Evolutionary conservation across 257 asterid genomes (phyloP).

Genomic region (Sherardia arvensis): DNA sequence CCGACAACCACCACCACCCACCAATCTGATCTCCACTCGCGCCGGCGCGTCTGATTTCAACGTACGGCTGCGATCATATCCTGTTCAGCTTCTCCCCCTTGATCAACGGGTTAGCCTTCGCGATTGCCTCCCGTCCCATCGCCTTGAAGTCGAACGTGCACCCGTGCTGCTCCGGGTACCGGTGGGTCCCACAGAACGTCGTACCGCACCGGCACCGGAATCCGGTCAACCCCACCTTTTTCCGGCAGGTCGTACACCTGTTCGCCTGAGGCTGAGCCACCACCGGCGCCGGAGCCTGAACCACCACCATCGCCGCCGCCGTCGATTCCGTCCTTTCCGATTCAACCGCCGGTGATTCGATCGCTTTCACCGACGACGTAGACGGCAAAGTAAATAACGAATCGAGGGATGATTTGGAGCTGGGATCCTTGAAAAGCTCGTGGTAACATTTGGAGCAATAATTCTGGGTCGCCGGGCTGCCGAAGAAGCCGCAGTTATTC

Average conservation of each 20-base stretch:
- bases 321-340: too few species aligned
- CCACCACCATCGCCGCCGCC: constrained; percentile 12
- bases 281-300: constrained; percentile 5
- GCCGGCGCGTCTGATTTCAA: neutral
- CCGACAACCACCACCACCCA: neutral
- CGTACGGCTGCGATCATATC: constrained; percentile 40
- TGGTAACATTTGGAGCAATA: constrained; percentile 68
- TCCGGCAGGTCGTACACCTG: constrained; percentile 62
- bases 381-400: constrained; percentile 17
- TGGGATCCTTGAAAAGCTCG: constrained; percentile 27
- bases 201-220: constrained; percentile 77
- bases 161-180: constrained; percentile 85
- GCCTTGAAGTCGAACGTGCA: constrained; percentile 72
- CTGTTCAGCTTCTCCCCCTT: constrained; percentile 52
- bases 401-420: constrained; percentile 24
- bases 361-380: constrained; percentile 14
- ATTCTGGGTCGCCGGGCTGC: constrained; percentile 70
- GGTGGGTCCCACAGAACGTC: constrained; percentile 76
- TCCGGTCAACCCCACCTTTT: constrained; percentile 76
- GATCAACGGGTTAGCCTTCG: constrained; percentile 73
- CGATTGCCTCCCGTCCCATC: constrained; percentile 76
- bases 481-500: constrained; percentile 79
- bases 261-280: constrained; percentile 33
- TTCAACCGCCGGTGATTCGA: constrained; percentile 12
- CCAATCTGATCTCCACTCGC: neutral